Evolutionary conservation across 148 eudicot species (phyloP).

Genomic region (Rhododendron vialii): DNA sequence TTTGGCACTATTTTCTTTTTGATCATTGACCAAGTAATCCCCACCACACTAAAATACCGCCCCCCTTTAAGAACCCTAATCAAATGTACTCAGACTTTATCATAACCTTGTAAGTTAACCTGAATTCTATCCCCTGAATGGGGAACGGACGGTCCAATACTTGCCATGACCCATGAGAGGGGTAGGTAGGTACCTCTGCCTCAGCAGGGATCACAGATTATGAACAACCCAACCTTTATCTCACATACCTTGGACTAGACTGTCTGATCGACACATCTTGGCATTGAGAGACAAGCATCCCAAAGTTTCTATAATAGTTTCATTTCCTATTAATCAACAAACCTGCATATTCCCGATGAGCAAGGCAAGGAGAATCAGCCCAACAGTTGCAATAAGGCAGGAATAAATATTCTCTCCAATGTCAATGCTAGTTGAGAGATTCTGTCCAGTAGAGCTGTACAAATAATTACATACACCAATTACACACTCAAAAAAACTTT

Average conservation of each 20-base stretch:
- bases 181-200: neutral
- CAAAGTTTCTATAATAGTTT: neutral
- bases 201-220: neutral
- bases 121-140: neutral
- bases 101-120: neutral
- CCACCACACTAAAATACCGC: neutral
- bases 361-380: slow-evolving; percentile 68
- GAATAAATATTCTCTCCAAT: slow-evolving; percentile 68
- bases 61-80: neutral
- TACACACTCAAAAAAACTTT: neutral
- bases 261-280: neutral
- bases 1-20: neutral
- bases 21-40: neutral
- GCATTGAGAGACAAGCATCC: neutral
- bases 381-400: slow-evolving; percentile 53
- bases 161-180: neutral
- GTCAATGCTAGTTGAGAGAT: slow-evolving; percentile 59
- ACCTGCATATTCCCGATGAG: slow-evolving; percentile 95
- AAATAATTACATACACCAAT: neutral
- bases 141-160: neutral
- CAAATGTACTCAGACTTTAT: neutral
- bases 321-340: slow-evolving; percentile 4
- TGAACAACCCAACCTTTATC: neutral
- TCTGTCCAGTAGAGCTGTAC: slow-evolving; percentile 70
- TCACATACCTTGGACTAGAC: neutral